These are phyloP conservation scores for Neofusicoccum kwambonambiense DNA, from an alignment of 2,329 filamentous ascomycete species.

Conservation along the genomic window DNA sequence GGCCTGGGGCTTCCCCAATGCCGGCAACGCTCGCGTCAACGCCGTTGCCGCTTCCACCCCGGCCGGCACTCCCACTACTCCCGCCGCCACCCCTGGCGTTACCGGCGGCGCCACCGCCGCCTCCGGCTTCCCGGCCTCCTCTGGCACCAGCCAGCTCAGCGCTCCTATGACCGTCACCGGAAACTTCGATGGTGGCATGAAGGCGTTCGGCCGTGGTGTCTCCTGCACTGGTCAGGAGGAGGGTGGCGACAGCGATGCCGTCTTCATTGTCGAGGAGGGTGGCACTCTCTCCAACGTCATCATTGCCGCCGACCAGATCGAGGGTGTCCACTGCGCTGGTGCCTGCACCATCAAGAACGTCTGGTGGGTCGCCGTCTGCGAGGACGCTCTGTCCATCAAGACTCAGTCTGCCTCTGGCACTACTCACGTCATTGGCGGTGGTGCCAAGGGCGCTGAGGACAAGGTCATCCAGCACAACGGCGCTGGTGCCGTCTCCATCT, in stretches of 20 bases:
- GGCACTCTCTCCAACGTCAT: constrained; percentile 51
- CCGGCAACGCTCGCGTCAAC: not conserved
- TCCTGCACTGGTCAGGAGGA: constrained; percentile 16
- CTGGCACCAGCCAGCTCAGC: constrained; percentile 17
- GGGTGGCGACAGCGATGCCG: constrained; percentile 19
- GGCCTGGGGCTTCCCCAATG: constrained; percentile 4
- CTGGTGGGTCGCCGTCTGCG: constrained; percentile 37
- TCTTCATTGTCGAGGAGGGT: constrained; percentile 19
- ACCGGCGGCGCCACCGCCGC: constrained; percentile 6
- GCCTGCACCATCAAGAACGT: constrained; percentile 45
- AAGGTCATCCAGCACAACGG: constrained; percentile 38
- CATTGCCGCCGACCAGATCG: constrained; percentile 47
- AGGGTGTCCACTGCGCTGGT: constrained; percentile 53
- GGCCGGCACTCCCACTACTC: constrained; percentile 5
- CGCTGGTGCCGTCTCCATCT: constrained; percentile 30
- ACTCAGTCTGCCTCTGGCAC: constrained; percentile 21
- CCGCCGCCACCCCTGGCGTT: constrained; percentile 1
- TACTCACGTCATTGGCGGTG: constrained; percentile 31
- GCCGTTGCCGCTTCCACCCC: not conserved
- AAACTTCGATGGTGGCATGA: constrained; percentile 19
- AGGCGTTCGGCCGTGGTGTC: constrained; percentile 19
- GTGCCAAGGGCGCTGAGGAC: constrained; percentile 28
- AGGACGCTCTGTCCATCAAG: constrained; percentile 38
- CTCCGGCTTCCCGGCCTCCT: constrained; percentile 15
- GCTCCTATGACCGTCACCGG: constrained; percentile 16